Percentiles rank a stretch among this genome's conserved stretches.
These are phyloP conservation scores for Paramecium sonneborni DNA, from an alignment of 73 alveolate genomes.

Conservation along the genomic window DNA sequence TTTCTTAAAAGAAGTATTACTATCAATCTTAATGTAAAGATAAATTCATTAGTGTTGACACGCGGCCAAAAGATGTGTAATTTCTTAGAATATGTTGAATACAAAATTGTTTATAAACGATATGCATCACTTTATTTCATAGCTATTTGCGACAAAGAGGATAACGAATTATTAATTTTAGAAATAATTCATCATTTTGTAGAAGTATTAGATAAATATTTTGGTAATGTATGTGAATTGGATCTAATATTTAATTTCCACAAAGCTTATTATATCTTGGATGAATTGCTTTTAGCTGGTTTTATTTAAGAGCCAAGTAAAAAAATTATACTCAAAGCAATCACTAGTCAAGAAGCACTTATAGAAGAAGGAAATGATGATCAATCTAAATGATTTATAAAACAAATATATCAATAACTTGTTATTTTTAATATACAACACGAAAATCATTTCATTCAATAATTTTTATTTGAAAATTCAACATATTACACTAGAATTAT, in stretches of 20 bases:
- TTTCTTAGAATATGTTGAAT: conserved; percentile 64
- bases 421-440: background rate
- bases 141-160: conserved; percentile 96
- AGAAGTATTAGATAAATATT: conserved; percentile 94
- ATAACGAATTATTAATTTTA: conserved; percentile 93
- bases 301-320: conserved; percentile 92
- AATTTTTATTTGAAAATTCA: background rate
- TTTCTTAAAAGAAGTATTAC: conserved; percentile 55
- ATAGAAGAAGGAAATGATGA: conserved; percentile 64
- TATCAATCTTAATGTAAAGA: background rate
- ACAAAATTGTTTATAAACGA: conserved; percentile 72
- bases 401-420: background rate
- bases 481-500: background rate
- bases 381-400: conserved; percentile 41
- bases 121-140: conserved; percentile 98
- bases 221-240: conserved; percentile 97
- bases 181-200: conserved; percentile 95
- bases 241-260: conserved; percentile 97
- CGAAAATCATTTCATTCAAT: background rate
- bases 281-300: conserved; percentile 96
- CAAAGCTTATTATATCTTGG: conserved; percentile 97
- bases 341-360: conserved; percentile 59
- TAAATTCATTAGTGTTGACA: conserved; percentile 61
- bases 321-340: conserved; percentile 69
- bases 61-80: conserved; percentile 65